Evolutionary conservation across 2,329 filamentous ascomycete species (phyloP).

Genomic region (Xylaria sp.): DNA sequence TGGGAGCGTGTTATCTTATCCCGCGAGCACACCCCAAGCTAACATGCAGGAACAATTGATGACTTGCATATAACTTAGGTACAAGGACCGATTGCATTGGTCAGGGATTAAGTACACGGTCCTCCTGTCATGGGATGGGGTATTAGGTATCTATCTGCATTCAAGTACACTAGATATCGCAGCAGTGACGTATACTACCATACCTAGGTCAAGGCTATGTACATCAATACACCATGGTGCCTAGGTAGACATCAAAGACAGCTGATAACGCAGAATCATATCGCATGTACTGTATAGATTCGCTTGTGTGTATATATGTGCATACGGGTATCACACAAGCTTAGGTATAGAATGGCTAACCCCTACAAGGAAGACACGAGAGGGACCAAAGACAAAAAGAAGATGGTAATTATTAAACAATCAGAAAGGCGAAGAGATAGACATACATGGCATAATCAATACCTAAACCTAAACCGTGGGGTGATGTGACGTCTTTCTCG

Average conservation of each 20-base stretch:
- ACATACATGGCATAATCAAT: slow-evolving; percentile 19
- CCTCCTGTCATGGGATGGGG: neutral
- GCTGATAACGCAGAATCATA: neutral
- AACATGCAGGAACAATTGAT: slow-evolving; percentile 38
- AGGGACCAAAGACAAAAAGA: neutral
- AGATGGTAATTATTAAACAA: neutral
- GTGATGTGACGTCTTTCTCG: slow-evolving; percentile 37
- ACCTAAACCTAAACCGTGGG: slow-evolving; percentile 34
- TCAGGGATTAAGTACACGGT: neutral
- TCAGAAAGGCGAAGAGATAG: neutral
- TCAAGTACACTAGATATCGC: neutral
- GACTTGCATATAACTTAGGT: slow-evolving; percentile 32
- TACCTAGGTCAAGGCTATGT: neutral
- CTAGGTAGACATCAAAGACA: no score
- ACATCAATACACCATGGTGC: neutral
- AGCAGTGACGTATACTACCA: slow-evolving; percentile 11
- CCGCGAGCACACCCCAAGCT: neutral
- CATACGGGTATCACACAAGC: neutral
- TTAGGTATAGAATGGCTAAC: neutral
- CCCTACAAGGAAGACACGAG: neutral
- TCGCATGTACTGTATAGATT: neutral
- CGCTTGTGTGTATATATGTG: neutral
- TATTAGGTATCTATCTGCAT: neutral
- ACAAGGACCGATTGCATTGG: slow-evolving; percentile 1
- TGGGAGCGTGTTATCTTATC: slow-evolving; percentile 12